Percentiles rank a stretch among this genome's conserved stretches.
Conservation (phyloP, 768 basidiomycete genomes). For the Serendipita sp. region DNA sequence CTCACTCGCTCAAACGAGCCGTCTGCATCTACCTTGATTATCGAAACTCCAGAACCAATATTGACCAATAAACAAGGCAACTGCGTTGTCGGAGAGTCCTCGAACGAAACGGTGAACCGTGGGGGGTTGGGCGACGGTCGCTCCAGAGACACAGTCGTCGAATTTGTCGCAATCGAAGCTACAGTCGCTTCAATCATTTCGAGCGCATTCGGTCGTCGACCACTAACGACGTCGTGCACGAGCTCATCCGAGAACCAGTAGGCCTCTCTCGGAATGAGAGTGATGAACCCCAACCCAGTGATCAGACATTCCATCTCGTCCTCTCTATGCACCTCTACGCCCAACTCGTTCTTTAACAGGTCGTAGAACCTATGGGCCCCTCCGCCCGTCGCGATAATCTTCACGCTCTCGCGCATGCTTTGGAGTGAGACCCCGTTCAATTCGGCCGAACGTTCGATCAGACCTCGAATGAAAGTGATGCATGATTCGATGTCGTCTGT, state of each 20-base stretch:
- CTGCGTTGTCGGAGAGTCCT: slow-evolving; percentile 71
- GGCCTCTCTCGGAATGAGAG: slow-evolving; percentile 89
- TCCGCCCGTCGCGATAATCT: slow-evolving; percentile 96
- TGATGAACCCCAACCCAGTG: slow-evolving; percentile 88
- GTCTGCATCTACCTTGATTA: slow-evolving; percentile 93
- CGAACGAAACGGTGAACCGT: slow-evolving; percentile 74
- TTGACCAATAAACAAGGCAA: slow-evolving; percentile 94
- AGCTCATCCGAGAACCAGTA: slow-evolving; percentile 98
- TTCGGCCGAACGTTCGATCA: slow-evolving; percentile 72
- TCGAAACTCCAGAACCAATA: slow-evolving; percentile 93
- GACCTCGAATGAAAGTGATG: slow-evolving; percentile 68
- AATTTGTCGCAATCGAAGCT: slow-evolving; percentile 15
- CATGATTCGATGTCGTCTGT: slow-evolving; percentile 75
- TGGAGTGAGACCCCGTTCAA: slow-evolving; percentile 76
- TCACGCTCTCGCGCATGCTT: slow-evolving; percentile 82
- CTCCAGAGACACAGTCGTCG: slow-evolving; percentile 31
- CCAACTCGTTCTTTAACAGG: slow-evolving; percentile 52
- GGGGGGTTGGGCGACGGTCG: slow-evolving; percentile 87
- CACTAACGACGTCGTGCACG: slow-evolving; percentile 40
- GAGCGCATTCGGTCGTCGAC: background rate
- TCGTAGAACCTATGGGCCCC: slow-evolving; percentile 92
- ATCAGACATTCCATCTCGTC: slow-evolving; percentile 99
- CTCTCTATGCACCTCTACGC: slow-evolving; percentile 74
- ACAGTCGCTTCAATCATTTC: background rate
- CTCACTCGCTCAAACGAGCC: slow-evolving; percentile 92